Evolutionary conservation across 371 early-diverging fungal species (phyloP).

Genomic region (Mortierella sp.): DNA sequence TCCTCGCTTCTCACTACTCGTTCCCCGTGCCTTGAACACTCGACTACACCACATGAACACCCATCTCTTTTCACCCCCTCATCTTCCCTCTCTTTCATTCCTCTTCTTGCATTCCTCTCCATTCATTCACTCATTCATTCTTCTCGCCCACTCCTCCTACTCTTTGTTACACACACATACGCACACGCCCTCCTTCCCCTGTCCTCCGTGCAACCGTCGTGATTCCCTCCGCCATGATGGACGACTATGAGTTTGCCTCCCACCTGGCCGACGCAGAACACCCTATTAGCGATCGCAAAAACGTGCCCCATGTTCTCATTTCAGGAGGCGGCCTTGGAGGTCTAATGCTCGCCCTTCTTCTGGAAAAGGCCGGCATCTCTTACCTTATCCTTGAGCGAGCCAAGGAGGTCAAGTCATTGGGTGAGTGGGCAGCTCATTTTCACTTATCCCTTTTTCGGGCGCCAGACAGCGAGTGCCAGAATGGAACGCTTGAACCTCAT

Average conservation of each 20-base stretch:
- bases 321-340: conserved; percentile 18
- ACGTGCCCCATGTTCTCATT: conserved; percentile 15
- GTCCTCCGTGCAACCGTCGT: not conserved
- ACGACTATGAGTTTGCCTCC: conserved; percentile 8
- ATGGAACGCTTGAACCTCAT: not conserved
- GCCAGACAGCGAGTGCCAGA: not conserved
- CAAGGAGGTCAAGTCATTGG: conserved; percentile 17
- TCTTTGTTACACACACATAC: not conserved
- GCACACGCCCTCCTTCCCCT: not conserved
- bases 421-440: not conserved
- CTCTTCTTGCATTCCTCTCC: not conserved
- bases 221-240: not conserved
- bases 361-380: conserved; percentile 21
- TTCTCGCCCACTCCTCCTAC: not conserved
- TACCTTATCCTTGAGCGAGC: conserved; percentile 19
- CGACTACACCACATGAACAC: not conserved
- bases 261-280: not conserved
- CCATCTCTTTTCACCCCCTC: not conserved
- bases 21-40: not conserved
- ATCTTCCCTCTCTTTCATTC: not conserved
- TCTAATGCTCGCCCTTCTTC: conserved; percentile 9
- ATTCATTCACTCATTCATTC: not conserved
- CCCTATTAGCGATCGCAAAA: not conserved
- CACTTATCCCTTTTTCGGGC: not conserved
- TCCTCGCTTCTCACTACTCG: not conserved